These are phyloP conservation scores for Penicilliopsis zonata DNA, from an alignment of 495 filamentous ascomycete genomes.

Conservation along the genomic window DNA sequence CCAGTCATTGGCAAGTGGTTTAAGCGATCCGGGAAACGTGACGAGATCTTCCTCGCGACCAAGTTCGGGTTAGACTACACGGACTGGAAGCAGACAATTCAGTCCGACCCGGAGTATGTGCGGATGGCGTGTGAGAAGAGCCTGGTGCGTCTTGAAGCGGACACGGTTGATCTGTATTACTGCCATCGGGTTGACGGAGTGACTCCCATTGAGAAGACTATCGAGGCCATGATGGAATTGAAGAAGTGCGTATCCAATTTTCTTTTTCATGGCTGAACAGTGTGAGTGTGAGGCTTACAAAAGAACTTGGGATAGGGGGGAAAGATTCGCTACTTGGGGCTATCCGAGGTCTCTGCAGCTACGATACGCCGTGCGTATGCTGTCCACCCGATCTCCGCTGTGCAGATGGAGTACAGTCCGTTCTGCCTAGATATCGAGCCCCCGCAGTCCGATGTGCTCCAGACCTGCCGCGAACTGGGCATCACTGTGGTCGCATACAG, in stretches of 20 bases:
- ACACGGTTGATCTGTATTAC: slow-evolving; percentile 33
- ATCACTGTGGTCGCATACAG: slow-evolving; percentile 30
- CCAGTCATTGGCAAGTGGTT: slow-evolving; percentile 47
- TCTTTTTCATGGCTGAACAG: too few relatives aligned
- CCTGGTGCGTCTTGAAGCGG: slow-evolving; percentile 26
- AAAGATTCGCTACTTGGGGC: slow-evolving; percentile 42
- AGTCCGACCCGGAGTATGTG: slow-evolving; percentile 32
- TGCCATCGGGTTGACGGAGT: slow-evolving; percentile 22
- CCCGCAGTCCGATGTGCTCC: slow-evolving; percentile 29
- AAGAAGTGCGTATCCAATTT: too few relatives aligned
- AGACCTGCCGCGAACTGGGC: slow-evolving; percentile 32
- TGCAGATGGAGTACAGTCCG: slow-evolving; percentile 43
- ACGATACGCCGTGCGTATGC: slow-evolving; percentile 45
- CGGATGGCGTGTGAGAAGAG: slow-evolving; percentile 31
- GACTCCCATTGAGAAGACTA: slow-evolving; percentile 38
- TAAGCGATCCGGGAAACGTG: slow-evolving; percentile 33
- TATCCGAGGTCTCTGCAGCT: slow-evolving; percentile 37
- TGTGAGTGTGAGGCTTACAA: too few relatives aligned
- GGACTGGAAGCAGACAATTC: slow-evolving; percentile 14
- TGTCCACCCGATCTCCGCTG: slow-evolving; percentile 40
- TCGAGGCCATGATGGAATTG: slow-evolving; percentile 33
- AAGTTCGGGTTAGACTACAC: slow-evolving; percentile 34
- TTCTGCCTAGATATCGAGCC: slow-evolving; percentile 42
- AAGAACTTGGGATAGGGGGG: slow-evolving; percentile 36
- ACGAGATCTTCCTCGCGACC: slow-evolving; percentile 43